Evolutionary conservation across 108 stramenopile species (phyloP).

Genomic region (Skeletonema costatum): DNA sequence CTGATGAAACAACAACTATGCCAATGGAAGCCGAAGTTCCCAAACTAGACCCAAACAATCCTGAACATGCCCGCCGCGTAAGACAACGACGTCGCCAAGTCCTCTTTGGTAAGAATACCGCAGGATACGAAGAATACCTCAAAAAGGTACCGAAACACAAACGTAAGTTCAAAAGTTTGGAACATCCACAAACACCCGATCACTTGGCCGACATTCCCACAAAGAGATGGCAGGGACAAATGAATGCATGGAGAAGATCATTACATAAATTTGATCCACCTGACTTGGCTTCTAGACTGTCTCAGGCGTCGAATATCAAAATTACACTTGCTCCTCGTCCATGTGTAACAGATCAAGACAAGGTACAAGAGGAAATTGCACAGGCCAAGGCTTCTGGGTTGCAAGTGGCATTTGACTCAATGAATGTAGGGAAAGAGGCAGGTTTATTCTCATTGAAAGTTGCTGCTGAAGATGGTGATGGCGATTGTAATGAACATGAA

Average conservation of each 20-base stretch:
- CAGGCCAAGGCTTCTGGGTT: slow-evolving; percentile 39
- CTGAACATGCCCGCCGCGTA: slow-evolving; percentile 64
- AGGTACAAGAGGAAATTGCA: slow-evolving; percentile 31
- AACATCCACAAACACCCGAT: slow-evolving; percentile 82
- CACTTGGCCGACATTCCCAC: slow-evolving; percentile 70
- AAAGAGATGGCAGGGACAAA: slow-evolving; percentile 78
- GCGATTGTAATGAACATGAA: slow-evolving; percentile 4
- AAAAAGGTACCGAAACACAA: slow-evolving; percentile 64
- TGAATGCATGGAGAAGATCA: slow-evolving; percentile 78
- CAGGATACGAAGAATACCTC: slow-evolving; percentile 76
- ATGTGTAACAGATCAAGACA: slow-evolving; percentile 20
- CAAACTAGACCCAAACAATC: slow-evolving; percentile 61
- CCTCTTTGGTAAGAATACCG: slow-evolving; percentile 81
- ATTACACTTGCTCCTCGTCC: slow-evolving; percentile 39
- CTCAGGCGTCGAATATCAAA: background rate
- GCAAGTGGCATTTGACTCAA: slow-evolving; percentile 44
- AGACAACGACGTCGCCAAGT: slow-evolving; percentile 67
- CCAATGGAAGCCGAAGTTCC: slow-evolving; percentile 24
- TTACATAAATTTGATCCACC: slow-evolving; percentile 81
- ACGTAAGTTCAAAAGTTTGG: slow-evolving; percentile 57
- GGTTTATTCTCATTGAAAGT: slow-evolving; percentile 22
- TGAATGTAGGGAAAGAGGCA: slow-evolving; percentile 26
- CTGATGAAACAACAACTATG: background rate
- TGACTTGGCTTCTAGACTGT: slow-evolving; percentile 40
- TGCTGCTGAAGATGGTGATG: slow-evolving; percentile 9